phyloP scores from a whole-genome alignment of 805 yeast species.

The Alloascoidea africana region DNA sequence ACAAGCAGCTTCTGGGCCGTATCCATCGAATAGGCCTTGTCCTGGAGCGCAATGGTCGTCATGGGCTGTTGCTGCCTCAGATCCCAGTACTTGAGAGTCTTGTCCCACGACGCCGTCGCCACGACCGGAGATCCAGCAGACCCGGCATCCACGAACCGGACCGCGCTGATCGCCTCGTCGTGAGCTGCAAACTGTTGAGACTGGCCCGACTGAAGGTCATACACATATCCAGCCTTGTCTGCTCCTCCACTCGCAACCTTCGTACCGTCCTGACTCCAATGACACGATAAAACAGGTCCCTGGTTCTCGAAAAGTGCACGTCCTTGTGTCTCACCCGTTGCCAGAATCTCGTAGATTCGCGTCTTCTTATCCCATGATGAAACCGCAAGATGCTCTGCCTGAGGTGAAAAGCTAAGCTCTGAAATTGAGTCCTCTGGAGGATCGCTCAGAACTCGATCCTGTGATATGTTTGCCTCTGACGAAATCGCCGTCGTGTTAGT shows the following conservation, averaged over 20 bases:
- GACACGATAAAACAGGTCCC: conserved; percentile 69
- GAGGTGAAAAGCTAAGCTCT: conserved; percentile 76
- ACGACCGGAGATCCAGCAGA: conserved; percentile 71
- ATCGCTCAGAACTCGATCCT: conserved; percentile 26
- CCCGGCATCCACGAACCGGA: conserved; percentile 71
- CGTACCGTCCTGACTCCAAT: conserved; percentile 81
- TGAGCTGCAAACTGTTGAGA: conserved; percentile 76
- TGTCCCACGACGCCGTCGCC: conserved; percentile 95
- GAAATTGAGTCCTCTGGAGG: conserved; percentile 90
- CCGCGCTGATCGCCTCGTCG: conserved; percentile 61
- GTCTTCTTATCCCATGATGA: conserved; percentile 94
- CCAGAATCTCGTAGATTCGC: conserved; percentile 74
- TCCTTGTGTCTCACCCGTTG: conserved; percentile 69
- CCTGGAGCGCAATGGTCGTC: conserved; percentile 72
- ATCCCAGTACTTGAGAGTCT: conserved; percentile 91
- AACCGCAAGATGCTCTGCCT: conserved; percentile 64
- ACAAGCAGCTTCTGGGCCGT: conserved; percentile 66
- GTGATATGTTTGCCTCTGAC: conserved; percentile 1
- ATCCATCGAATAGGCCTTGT: conserved; percentile 85
- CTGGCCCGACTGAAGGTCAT: conserved; percentile 74
- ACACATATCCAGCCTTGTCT: conserved; percentile 75
- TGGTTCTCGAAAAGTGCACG: conserved; percentile 82
- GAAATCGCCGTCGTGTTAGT: not conserved
- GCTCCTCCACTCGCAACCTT: conserved; percentile 82
- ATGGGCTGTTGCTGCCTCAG: conserved; percentile 73